Conservation (phyloP, 176 grass and related monocot genomes). For the Paspalum vaginatum region DNA sequence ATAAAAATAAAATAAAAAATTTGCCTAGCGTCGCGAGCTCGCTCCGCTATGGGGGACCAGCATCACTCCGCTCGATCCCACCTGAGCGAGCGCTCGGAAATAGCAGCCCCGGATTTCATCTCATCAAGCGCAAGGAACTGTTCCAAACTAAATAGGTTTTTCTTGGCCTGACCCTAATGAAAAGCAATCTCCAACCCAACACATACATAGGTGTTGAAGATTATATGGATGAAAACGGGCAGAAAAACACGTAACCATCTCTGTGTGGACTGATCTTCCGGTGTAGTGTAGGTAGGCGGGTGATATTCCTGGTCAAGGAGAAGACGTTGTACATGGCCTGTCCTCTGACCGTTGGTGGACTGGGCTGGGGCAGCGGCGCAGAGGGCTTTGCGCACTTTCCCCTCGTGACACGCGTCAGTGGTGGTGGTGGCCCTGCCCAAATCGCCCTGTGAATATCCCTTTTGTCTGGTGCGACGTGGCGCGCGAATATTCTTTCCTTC, state of each 20-base stretch:
- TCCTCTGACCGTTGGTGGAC: slow-evolving; percentile 9
- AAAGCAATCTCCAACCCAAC: too few relatives aligned
- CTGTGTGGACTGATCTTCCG: background rate
- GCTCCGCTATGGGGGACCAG: too few relatives aligned
- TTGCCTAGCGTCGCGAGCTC: too few relatives aligned
- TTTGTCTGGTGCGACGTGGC: slow-evolving; percentile 61
- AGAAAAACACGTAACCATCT: background rate
- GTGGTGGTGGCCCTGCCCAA: slow-evolving; percentile 23
- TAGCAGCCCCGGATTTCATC: too few relatives aligned
- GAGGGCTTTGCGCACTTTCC: slow-evolving; percentile 40
- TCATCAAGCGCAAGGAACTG: too few relatives aligned
- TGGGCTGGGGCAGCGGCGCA: background rate
- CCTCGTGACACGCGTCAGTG: slow-evolving; percentile 63
- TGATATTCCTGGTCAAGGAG: slow-evolving; percentile 26
- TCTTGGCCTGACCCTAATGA: too few relatives aligned
- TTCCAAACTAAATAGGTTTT: too few relatives aligned
- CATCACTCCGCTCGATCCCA: too few relatives aligned
- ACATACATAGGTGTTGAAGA: too few relatives aligned
- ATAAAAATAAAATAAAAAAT: too few relatives aligned
- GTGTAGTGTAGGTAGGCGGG: background rate
- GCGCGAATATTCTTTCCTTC: slow-evolving; percentile 50
- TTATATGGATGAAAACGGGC: too few relatives aligned
- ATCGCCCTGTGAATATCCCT: slow-evolving; percentile 83
- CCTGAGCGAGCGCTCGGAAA: too few relatives aligned
- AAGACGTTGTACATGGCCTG: background rate